Evolutionary conservation across 257 asterid species (phyloP).

Genomic region (Anisodus acutangulus): DNA sequence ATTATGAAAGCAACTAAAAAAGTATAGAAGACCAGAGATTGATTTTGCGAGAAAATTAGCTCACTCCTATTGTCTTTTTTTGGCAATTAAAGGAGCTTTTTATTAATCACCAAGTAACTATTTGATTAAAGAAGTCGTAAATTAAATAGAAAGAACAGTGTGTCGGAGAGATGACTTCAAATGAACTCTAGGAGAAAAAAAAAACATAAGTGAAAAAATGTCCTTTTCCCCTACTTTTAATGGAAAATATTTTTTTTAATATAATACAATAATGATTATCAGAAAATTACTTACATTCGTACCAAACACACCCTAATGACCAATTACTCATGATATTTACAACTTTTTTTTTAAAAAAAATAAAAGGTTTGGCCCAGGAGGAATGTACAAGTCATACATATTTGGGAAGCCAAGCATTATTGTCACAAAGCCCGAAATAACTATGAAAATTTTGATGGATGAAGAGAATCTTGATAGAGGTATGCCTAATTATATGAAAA

Average conservation of each 20-base stretch:
- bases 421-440: neutral
- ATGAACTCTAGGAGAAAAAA: neutral
- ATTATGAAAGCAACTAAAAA: no score
- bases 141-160: no score
- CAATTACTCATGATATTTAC: neutral
- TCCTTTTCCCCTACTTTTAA: neutral
- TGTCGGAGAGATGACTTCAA: neutral
- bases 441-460: slow-evolving; percentile 7
- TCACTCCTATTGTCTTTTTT: no score
- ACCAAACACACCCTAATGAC: neutral
- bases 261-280: neutral
- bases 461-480: slow-evolving; percentile 14
- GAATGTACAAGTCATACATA: slow-evolving; percentile 2
- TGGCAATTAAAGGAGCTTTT: no score
- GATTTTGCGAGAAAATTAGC: no score
- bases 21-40: no score
- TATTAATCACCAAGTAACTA: no score
- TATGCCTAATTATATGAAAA: neutral
- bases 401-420: slow-evolving; percentile 1
- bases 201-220: neutral
- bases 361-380: slow-evolving; percentile 4
- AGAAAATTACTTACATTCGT: neutral
- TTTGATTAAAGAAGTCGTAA: no score
- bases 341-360: no score
- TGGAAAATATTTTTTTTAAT: no score